phyloP scores from a whole-genome alignment of 2,329 filamentous ascomycete genomes.

The Stromatinia cepivora region DNA sequence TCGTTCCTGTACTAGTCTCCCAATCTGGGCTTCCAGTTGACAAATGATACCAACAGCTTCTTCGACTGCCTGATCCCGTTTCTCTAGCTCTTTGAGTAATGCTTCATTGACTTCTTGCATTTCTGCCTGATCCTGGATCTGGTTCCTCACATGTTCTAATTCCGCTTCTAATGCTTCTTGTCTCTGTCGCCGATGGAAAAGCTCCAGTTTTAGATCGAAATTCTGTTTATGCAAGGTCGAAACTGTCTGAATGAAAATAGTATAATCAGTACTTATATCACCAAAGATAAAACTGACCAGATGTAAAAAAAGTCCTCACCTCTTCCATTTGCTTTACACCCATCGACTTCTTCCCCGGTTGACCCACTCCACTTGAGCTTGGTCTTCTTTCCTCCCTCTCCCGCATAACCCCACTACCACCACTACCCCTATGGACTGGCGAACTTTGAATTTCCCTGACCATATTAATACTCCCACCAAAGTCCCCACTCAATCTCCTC shows the following conservation, averaged over 20 bases:
- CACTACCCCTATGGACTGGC: constrained; percentile 29
- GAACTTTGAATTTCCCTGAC: constrained; percentile 38
- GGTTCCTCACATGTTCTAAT: constrained; percentile 53
- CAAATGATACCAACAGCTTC: constrained; percentile 72
- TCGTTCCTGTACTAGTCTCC: constrained; percentile 54
- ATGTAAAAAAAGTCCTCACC: constrained; percentile 45
- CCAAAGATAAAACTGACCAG: constrained; percentile 20
- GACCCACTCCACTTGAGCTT: constrained; percentile 34
- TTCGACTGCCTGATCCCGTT: constrained; percentile 68
- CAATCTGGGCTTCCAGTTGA: constrained; percentile 59
- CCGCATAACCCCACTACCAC: constrained; percentile 18
- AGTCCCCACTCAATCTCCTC: constrained; percentile 33
- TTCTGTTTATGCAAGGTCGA: constrained; percentile 73
- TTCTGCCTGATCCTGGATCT: constrained; percentile 47
- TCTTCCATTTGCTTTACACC: constrained; percentile 69
- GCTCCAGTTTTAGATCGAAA: constrained; percentile 72
- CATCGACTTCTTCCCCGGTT: constrained; percentile 47
- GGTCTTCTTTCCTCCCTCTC: constrained; percentile 36
- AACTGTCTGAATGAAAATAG: constrained; percentile 50
- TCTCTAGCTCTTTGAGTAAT: constrained; percentile 61
- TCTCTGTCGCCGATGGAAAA: constrained; percentile 67
- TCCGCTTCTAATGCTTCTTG: constrained; percentile 60
- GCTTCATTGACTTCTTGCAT: constrained; percentile 58
- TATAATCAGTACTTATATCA: not conserved
- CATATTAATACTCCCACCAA: constrained; percentile 20